A percentile compares a stretch with the other conserved stretches of the same genome.
Conservation (phyloP, 2,329 filamentous ascomycete species). For the Venturia aucupariae region DNA sequence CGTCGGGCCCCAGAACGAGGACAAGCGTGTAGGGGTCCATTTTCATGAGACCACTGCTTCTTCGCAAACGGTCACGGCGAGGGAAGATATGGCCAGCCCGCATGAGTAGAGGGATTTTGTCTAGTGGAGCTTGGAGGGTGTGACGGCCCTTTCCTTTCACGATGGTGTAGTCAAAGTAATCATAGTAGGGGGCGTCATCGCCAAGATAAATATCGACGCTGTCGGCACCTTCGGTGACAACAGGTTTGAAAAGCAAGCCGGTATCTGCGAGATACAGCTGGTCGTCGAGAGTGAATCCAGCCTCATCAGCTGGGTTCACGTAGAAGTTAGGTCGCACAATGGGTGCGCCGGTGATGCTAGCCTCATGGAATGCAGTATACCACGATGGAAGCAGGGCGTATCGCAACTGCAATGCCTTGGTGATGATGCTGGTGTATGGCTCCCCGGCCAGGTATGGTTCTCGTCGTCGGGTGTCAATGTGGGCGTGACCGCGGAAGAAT, state of each 20-base stretch:
- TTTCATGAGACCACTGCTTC: constrained; percentile 80
- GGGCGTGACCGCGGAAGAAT: constrained; percentile 94
- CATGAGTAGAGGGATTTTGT: constrained; percentile 84
- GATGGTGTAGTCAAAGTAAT: constrained; percentile 82
- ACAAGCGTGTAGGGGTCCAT: constrained; percentile 94
- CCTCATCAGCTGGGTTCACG: constrained; percentile 76
- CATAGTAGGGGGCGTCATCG: constrained; percentile 83
- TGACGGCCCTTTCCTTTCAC: constrained; percentile 66
- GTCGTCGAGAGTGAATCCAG: constrained; percentile 81
- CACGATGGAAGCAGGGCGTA: constrained; percentile 86
- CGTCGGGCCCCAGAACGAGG: constrained; percentile 57
- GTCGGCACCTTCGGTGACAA: constrained; percentile 66
- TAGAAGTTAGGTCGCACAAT: constrained; percentile 91
- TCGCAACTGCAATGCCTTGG: constrained; percentile 75
- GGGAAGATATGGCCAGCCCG: constrained; percentile 87
- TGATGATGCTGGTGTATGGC: constrained; percentile 78
- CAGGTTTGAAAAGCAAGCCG: constrained; percentile 85
- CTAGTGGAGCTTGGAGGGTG: constrained; percentile 66
- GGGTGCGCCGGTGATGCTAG: constrained; percentile 71
- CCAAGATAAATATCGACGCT: constrained; percentile 77
- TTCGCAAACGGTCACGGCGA: constrained; percentile 76
- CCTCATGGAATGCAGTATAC: constrained; percentile 95
- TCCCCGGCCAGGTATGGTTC: constrained; percentile 86
- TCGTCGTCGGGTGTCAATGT: constrained; percentile 88
- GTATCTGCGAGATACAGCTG: constrained; percentile 87